phyloP scores from a whole-genome alignment of 2,329 filamentous ascomycete species.

The Hypoxylon sp. region DNA sequence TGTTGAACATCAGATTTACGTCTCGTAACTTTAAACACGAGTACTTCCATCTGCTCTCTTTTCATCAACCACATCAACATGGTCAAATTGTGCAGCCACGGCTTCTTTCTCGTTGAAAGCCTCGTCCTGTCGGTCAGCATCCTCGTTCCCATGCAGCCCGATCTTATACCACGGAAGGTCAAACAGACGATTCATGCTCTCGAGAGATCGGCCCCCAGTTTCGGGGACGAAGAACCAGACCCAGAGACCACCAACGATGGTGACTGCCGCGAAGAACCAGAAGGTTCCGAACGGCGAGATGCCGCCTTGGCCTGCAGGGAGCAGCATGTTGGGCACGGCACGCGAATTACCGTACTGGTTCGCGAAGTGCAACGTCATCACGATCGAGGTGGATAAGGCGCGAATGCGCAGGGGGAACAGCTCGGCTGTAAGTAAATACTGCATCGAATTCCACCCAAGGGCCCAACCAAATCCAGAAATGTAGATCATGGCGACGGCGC shows the following conservation, averaged over 20 bases:
- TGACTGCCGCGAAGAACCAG: constrained; percentile 80
- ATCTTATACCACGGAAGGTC: constrained; percentile 82
- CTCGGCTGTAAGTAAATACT: constrained; percentile 84
- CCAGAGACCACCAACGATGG: constrained; percentile 76
- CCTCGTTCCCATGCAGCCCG: constrained; percentile 69
- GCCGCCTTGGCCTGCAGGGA: constrained; percentile 62
- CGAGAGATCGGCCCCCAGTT: constrained; percentile 75
- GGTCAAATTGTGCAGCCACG: constrained; percentile 54
- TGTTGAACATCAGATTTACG: background rate
- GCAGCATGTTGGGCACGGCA: constrained; percentile 81
- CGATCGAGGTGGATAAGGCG: constrained; percentile 77
- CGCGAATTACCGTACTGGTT: constrained; percentile 85
- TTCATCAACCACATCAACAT: constrained; percentile 54
- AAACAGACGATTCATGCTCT: constrained; percentile 81
- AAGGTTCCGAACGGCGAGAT: constrained; percentile 77
- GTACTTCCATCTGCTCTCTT: constrained; percentile 14
- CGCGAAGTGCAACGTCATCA: constrained; percentile 84
- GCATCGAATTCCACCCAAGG: constrained; percentile 81
- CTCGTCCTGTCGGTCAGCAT: constrained; percentile 64
- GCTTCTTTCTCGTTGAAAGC: constrained; percentile 62
- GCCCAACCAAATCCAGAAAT: constrained; percentile 78
- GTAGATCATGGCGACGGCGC: constrained; percentile 81
- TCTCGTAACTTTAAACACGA: constrained; percentile 19
- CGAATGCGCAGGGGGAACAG: constrained; percentile 82
- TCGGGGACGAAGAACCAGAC: constrained; percentile 82